Conservation (phyloP, 164 flowering plant species). For the Umbellularia californica region DNA sequence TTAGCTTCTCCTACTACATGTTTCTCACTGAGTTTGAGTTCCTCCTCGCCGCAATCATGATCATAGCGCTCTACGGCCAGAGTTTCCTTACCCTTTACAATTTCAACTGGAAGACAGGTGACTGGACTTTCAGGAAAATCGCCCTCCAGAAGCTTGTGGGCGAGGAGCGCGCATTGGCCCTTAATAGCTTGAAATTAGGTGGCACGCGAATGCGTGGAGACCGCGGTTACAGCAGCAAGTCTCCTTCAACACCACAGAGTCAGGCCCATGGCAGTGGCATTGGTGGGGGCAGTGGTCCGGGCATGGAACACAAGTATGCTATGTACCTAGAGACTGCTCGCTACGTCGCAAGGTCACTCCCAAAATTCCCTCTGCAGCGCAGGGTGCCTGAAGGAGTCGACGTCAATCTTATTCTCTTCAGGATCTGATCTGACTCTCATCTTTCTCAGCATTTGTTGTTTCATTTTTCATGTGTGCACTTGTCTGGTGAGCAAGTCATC, state of each 20-base stretch:
- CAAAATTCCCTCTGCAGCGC: conserved; percentile 44
- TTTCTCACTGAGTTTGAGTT: conserved; percentile 61
- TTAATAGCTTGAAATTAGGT: conserved; percentile 7
- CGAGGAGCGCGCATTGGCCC: neutral
- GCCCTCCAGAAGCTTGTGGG: conserved; percentile 11
- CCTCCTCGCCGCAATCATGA: conserved; percentile 62
- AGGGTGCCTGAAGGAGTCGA: conserved; percentile 38
- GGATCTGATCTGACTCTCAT: conserved; percentile 22
- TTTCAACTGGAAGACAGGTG: conserved; percentile 56
- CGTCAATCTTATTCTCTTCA: conserved; percentile 30
- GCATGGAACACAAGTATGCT: conserved; percentile 16
- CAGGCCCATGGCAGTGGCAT: neutral
- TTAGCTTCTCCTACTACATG: conserved; percentile 89
- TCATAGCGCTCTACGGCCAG: conserved; percentile 52
- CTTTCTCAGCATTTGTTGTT: neutral
- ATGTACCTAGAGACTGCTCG: conserved; percentile 44
- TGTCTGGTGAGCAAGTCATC: too few species aligned
- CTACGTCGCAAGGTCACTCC: conserved; percentile 40
- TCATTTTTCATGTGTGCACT: too few species aligned
- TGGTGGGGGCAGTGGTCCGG: neutral
- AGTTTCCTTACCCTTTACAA: conserved; percentile 66
- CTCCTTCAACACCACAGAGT: neutral
- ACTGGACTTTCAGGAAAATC: conserved; percentile 63
- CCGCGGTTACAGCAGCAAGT: neutral
- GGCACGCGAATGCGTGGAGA: neutral